Evolutionary conservation across 148 eudicot genomes (phyloP), one percentile per base, ranked within the genome.

Genomic region (Cornus suecica): DNA sequence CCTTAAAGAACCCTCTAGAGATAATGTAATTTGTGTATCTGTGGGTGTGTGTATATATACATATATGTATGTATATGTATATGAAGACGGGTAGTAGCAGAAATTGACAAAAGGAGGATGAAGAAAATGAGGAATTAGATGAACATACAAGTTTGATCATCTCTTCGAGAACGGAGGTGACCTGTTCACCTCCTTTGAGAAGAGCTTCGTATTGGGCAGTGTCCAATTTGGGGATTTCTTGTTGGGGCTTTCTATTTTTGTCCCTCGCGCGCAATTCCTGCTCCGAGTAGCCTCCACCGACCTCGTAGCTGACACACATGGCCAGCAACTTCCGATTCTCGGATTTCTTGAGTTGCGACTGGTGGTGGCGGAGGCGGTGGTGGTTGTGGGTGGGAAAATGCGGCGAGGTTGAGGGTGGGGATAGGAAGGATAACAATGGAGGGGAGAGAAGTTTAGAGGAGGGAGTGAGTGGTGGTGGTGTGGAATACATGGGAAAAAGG

Each of bases 141-240:
- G 11, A 54, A 34, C 89, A 83, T 85, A 94, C 99, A 80, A 95
- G 87, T 73, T 88, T 83, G 69, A 83, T 87, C 88, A 95, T 93
- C 71, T 95, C 99, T 74, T 92, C 78, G 27, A 95, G 90, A 82
- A 95, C 97, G 78, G 97, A 91, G 66, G 90, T 82, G 75, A 92
- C 99, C 70, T 95, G 99, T 8, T 95, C 97, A 10, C 99, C 99
- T 28, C 99, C 99, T 69, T 80, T 91, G 28, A 95, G 87, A 2
- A 95, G 71, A 58, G 94, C 97, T 74, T 92, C 93, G 73, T 84
- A 85, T 77, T 95, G 84, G 18, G 90, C 78, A 69, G 64, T 28
- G 14, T 79, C 84, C 81, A 79, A 54, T 69, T 85, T 80, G 8
- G 82, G 51, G 18, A 79, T 76, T 79, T 74, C 62, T 58, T 80